A percentile compares a stretch with the other conserved stretches of the same genome.
Conservation (phyloP, 1,284 basidiomycete genomes). For the Albatrellus sp. region DNA sequence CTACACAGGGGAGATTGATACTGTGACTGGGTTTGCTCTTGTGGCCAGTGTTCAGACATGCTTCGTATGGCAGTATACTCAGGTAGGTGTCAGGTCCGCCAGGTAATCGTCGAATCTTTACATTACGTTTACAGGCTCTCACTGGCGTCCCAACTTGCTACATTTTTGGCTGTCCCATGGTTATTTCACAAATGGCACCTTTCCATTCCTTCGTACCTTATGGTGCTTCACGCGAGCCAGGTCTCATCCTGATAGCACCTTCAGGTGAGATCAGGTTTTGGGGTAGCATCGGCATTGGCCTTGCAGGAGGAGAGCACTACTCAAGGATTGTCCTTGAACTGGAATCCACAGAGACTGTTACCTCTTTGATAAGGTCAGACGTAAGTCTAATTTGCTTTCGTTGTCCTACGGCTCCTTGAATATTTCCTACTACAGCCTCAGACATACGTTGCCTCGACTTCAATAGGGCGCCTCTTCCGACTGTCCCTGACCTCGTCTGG, state of each 20-base stretch:
- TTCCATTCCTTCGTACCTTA: conserved; percentile 61
- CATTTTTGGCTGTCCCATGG: conserved; percentile 59
- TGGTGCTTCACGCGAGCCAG: conserved; percentile 60
- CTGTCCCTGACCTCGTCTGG: conserved; percentile 51
- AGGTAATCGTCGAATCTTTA: not conserved
- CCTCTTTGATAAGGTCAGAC: conserved; percentile 50
- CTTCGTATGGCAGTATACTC: conserved; percentile 73
- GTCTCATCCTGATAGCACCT: conserved; percentile 56
- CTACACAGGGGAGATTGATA: conserved; percentile 61
- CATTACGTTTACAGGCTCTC: conserved; percentile 29
- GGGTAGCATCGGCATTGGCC: conserved; percentile 69
- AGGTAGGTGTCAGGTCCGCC: conserved; percentile 24
- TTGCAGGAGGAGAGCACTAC: conserved; percentile 69
- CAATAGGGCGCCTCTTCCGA: conserved; percentile 52
- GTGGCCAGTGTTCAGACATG: conserved; percentile 61
- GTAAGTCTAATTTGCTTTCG: conserved; percentile 24
- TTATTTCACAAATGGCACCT: conserved; percentile 35
- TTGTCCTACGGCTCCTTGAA: not conserved
- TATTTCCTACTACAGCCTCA: conserved; percentile 29
- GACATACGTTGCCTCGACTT: conserved; percentile 58
- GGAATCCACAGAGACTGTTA: conserved; percentile 44
- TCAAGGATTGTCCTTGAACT: conserved; percentile 39
- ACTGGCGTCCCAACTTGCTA: conserved; percentile 68
- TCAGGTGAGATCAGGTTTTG: conserved; percentile 62
- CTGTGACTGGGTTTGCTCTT: conserved; percentile 58